Evolutionary conservation across 805 yeast genomes (phyloP), one percentile per base, ranked within the genome.

Genomic region (Metschnikowia picachoensis): DNA sequence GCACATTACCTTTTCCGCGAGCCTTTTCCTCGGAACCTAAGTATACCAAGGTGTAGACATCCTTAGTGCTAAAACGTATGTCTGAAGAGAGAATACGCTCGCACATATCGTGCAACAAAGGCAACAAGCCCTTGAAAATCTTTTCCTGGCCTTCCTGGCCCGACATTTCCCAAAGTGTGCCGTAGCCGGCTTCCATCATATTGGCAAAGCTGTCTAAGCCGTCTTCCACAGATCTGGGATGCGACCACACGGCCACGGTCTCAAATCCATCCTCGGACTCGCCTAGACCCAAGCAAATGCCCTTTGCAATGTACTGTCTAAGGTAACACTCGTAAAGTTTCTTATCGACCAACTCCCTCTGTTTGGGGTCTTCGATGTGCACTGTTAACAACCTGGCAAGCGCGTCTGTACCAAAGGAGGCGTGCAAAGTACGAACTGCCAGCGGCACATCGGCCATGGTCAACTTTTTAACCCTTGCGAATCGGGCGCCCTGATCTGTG

Each of bases 1-100:
- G 60, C 10, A 70, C 78, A 54, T 79, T 78, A 15, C 83, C 83
- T 56, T 78, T 78, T 31, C 83, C 83, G 52, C 81, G 67, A 6
- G 82, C 79, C 14, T 59, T 43, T 25, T 56, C 61, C 6, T 68
- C 64, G 7, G 76, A 68, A 6, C 78, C 79, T 45, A 74, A 60
- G 54, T 74, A 74, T 30, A 74, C 76, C 52, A 74, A 64, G n/a
- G 76, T 72, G 54, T 58, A 74, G 13, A 64, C 58, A 17, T 62
- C 61, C 44, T 67, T 68, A 35, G 66, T 68, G 12, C 51, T 58
- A 47, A 72, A 69, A 33, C 72, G 49, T 6, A 60, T 48, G 53
- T 78, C 82, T n/a, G 59, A 64, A 6, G 60, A 50, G 43, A 75
- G 51, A 15, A 77, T 74, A n/a, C 76, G 60, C 35, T 67, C 72